These are phyloP conservation scores for Mycena venus DNA, from an alignment of 768 basidiomycete species.

Conservation along the genomic window DNA sequence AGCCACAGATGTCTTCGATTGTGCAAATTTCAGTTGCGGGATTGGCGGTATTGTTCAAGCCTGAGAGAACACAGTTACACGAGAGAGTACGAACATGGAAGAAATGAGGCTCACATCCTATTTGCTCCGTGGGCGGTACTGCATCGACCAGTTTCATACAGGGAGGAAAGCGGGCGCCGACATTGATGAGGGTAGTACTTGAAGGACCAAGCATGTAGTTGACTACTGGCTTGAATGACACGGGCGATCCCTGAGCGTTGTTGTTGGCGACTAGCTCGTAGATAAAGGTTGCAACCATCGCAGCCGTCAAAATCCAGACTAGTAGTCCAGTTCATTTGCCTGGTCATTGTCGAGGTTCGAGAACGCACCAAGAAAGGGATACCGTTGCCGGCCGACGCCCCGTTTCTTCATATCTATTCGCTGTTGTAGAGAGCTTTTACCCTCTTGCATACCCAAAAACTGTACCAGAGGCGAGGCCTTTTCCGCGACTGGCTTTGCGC, in stretches of 20 bases:
- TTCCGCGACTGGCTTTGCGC: conserved; percentile 46
- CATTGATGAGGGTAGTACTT: conserved; percentile 82
- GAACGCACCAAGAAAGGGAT: conserved; percentile 78
- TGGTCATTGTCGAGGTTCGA: conserved; percentile 24
- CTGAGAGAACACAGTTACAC: conserved; percentile 48
- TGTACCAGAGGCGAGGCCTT: conserved; percentile 56
- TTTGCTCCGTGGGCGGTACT: conserved; percentile 64
- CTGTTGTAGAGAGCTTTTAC: conserved; percentile 77
- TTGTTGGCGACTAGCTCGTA: conserved; percentile 86
- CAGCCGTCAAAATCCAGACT: conserved; percentile 76
- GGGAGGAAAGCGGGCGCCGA: conserved; percentile 93
- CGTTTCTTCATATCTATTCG: conserved; percentile 90
- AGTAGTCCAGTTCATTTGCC: conserved; percentile 43
- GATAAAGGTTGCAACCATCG: conserved; percentile 84
- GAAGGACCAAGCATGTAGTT: conserved; percentile 96
- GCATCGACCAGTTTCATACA: conserved; percentile 85
- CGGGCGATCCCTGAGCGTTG: conserved; percentile 81
- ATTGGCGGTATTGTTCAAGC: conserved; percentile 88
- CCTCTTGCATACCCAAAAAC: conserved; percentile 54
- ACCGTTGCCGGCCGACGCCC: conserved; percentile 85
- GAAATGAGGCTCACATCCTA: conserved; percentile 66
- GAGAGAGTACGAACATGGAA: not conserved
- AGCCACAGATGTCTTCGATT: conserved; percentile 88
- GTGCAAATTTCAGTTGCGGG: conserved; percentile 79
- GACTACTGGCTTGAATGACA: conserved; percentile 90